These are phyloP conservation scores for Ophiostoma piceae DNA, from an alignment of 2,329 filamentous ascomycete species.

Conservation along the genomic window DNA sequence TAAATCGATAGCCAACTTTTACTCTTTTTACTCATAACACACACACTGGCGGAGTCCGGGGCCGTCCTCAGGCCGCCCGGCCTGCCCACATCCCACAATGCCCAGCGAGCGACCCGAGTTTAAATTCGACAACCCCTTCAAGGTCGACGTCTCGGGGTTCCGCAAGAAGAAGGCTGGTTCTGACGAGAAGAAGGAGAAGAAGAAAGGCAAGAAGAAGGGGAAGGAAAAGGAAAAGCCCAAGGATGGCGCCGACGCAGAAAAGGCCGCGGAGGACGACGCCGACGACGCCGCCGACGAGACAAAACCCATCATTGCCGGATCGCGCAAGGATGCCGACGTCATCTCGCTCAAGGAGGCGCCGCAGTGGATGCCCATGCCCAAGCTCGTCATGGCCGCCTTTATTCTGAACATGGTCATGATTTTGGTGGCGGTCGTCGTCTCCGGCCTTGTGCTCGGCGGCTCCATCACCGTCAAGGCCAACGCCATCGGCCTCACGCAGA, in stretches of 20 bases:
- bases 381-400: slow-evolving; percentile 24
- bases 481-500: slow-evolving; percentile 29
- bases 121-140: slow-evolving; percentile 15
- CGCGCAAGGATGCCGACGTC: neutral
- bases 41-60: neutral
- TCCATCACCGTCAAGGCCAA: slow-evolving; percentile 24
- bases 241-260: neutral
- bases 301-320: neutral
- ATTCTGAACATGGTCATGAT: slow-evolving; percentile 25
- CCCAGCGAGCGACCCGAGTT: slow-evolving; percentile 15
- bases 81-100: slow-evolving; percentile 7
- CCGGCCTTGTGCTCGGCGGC: slow-evolving; percentile 28
- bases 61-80: slow-evolving; percentile 6
- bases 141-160: slow-evolving; percentile 4
- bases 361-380: slow-evolving; percentile 25
- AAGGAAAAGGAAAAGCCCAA: neutral
- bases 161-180: neutral
- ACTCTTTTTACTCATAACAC: neutral
- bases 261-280: neutral
- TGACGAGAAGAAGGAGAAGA: neutral
- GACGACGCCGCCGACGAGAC: neutral
- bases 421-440: slow-evolving; percentile 27
- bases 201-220: neutral
- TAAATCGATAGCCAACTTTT: neutral
- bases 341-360: slow-evolving; percentile 15